These are phyloP conservation scores for Peterozyma xylosa DNA, from an alignment of 805 yeast genomes.

Conservation along the genomic window DNA sequence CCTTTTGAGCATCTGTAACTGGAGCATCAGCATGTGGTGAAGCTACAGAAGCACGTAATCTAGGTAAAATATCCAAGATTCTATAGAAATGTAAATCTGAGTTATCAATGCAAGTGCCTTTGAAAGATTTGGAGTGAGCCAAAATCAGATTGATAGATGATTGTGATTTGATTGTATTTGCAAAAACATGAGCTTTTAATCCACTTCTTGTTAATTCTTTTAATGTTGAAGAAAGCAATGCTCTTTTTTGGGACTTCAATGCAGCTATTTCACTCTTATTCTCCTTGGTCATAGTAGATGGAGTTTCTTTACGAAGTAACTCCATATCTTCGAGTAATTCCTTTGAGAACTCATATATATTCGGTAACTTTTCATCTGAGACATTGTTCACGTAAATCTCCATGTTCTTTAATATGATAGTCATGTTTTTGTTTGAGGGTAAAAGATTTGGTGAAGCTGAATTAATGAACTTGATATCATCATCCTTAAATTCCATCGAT, in stretches of 20 bases:
- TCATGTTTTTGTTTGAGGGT: conserved; percentile 43
- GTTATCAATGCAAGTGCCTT: conserved; percentile 27
- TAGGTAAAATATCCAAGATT: conserved; percentile 72
- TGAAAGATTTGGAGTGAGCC: conserved; percentile 42
- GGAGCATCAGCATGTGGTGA: conserved; percentile 70
- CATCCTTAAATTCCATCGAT: background rate
- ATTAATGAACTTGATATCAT: conserved; percentile 2
- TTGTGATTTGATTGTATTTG: conserved; percentile 59
- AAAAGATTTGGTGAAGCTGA: conserved; percentile 26
- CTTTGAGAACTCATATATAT: conserved; percentile 45
- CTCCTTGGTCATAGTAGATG: conserved; percentile 60
- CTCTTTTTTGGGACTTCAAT: conserved; percentile 74
- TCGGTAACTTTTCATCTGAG: conserved; percentile 30
- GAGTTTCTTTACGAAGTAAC: conserved; percentile 69
- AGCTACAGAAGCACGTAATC: conserved; percentile 59
- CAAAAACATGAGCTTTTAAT: conserved; percentile 53
- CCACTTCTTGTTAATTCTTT: conserved; percentile 75
- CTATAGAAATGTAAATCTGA: conserved; percentile 55
- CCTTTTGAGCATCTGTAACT: conserved; percentile 62
- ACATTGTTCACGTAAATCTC: conserved; percentile 27
- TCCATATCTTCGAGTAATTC: conserved; percentile 52
- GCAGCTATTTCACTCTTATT: conserved; percentile 64
- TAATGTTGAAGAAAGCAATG: conserved; percentile 67
- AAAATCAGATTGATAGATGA: conserved; percentile 57
- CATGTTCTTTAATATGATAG: conserved; percentile 50